Base-by-base conservation (phyloP, 306 rosid species). In the Trifolium fragiferum region DNA sequence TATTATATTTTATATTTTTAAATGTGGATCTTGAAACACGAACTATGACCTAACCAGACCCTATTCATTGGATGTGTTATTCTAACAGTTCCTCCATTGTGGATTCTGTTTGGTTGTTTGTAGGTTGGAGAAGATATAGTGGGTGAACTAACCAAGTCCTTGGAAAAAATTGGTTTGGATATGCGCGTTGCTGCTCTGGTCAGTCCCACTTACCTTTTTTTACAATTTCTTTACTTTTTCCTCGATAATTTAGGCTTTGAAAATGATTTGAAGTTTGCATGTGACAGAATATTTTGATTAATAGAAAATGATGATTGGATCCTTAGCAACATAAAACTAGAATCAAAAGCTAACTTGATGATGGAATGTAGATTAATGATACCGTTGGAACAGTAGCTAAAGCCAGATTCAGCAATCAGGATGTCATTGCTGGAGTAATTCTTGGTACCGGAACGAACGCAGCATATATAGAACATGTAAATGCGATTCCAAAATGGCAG, bases 391-490 rank as follows among this genome's bases (percentile, higher is more conserved):
- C 99, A 15, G 79, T 95, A 76, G 99, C 99, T 66, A 92, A 90
- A 68, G 99, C 90, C 60, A 86, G 92, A 81, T 95, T 85, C 83
- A 25, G 81, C 76, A 78, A 90, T 76, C 91, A 58, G 14, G 90
- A 90, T 90, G 99, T 90, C 47, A 41, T 90, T 78, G 98, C 93
- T 58, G 96, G 96, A 57, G 92, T 92, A 77, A 95, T 95, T 84
- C 85, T 95, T 76, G 99, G 99, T 74, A 95, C 99, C 13, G 99
- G 99, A 79, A 95, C 99, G 76, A 95, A 95, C 82, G 99, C 99
- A 8, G 99, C 99, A 10, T 95, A 95, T 71, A 87, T 92, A 10
- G 99, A 95, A 73, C 84, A 82, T 59, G 97, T 93, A 9, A 84
- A 87, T 21, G 93, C 99, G 55, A 95, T 95, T 81, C 99, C 99